Base-by-base conservation (phyloP, 1,284 basidiomycete genomes). In the Tylopilus orsonianus region DNA sequence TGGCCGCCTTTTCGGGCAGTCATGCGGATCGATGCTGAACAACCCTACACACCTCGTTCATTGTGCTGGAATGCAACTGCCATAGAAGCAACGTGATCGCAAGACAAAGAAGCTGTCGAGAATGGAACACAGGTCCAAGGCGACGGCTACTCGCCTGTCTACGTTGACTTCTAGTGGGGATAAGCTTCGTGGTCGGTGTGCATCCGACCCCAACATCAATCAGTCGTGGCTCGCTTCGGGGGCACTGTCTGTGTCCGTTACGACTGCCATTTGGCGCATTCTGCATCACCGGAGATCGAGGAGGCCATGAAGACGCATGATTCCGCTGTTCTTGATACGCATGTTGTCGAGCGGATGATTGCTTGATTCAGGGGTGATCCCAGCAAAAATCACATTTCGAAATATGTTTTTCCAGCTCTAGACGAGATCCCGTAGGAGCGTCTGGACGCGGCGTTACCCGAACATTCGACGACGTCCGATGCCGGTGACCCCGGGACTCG, bases 11-110 rank as follows among this genome's bases (percentile, higher is more conserved):
- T 26, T 26, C n/a, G n/a, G 24, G 39, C 20, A 13, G 22, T 33
- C 47, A 39, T 42, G 23, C 39, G 19, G 22, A 56, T 47, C 38
- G 27, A 44, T 46, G 38, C 20, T 14, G 36, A 10, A 5, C 46
- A 54, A 36, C 45, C 47, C 27, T 46, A 50, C 59, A 61, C 41
- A 50, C 49, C 48, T 30, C 46, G 41, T 57, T 14, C 57, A 24
- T 47, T 44, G 37, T 52, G 34, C 44, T 26, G 32, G 41, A 44
- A 42, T 23, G 44, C 33, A 32, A 39, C 36, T 33, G 39, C 41
- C 27, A 41, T 35, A 34, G 35, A 20, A 22, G 19, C 19, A 27
- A 46, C 35, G 18, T 56, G 56, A 20, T 33, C 23, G 29, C 47
- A 36, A 29, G 34, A 23, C 38, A 7, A 37, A 36, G 16, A 14